Evolutionary conservation across 768 basidiomycete species (phyloP).

Genomic region (Hygrophoropsis aurantiaca): DNA sequence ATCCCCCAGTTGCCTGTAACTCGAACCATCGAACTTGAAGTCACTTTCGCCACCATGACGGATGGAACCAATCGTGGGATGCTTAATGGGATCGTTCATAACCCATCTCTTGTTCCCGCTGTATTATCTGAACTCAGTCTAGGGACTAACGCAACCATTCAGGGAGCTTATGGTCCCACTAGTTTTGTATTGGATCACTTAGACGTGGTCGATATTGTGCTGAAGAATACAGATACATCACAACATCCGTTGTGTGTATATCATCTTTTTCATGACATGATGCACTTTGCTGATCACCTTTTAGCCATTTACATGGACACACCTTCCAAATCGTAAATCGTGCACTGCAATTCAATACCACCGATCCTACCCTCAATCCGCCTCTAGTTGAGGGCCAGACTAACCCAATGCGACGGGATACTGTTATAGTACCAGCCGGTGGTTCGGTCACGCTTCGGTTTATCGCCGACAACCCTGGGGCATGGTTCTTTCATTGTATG

Average conservation of each 20-base stretch:
- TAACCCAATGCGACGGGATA: conserved; percentile 94
- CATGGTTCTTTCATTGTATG: conserved; percentile 83
- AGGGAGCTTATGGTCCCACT: conserved; percentile 73
- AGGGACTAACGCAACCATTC: conserved; percentile 67
- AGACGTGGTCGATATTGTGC: conserved; percentile 74
- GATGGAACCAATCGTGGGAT: conserved; percentile 85
- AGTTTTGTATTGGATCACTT: conserved; percentile 74
- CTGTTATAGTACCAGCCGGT: conserved; percentile 70
- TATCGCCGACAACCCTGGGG: conserved; percentile 90
- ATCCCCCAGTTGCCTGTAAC: conserved; percentile 52
- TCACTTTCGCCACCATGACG: conserved; percentile 79
- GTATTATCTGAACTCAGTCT: conserved; percentile 77
- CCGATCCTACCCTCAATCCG: conserved; percentile 78
- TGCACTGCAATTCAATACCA: conserved; percentile 65
- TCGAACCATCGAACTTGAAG: conserved; percentile 66
- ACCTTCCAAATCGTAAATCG: conserved; percentile 80
- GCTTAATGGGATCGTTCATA: conserved; percentile 71
- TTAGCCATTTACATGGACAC: conserved; percentile 90
- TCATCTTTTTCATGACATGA: conserved; percentile 4
- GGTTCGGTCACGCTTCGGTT: conserved; percentile 73
- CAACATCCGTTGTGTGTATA: conserved; percentile 79
- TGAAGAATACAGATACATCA: conserved; percentile 70
- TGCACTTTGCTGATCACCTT: neutral
- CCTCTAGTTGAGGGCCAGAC: conserved; percentile 71
- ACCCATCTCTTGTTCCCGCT: conserved; percentile 69